phyloP scores from a whole-genome alignment of 345 rosid genomes.

The Camelina neglecta region DNA sequence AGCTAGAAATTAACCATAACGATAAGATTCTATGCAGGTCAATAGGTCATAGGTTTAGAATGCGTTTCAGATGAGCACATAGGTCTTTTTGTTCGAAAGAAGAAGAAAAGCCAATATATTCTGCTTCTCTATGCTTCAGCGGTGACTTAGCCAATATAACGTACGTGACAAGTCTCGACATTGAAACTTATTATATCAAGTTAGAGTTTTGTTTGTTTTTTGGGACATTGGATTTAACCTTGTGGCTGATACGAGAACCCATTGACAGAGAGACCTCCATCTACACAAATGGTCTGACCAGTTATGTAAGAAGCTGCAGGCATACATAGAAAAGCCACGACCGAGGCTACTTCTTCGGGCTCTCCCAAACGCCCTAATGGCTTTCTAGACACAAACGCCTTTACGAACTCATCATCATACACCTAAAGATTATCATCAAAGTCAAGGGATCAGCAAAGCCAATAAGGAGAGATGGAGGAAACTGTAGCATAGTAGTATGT shows the following conservation, averaged over 20 bases:
- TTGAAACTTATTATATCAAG: not conserved
- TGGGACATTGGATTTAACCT: conserved; percentile 11
- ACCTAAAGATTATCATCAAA: conserved; percentile 27
- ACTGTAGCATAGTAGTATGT: not conserved
- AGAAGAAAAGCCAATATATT: not conserved
- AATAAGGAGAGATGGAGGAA: conserved; percentile 3
- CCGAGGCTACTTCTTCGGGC: conserved; percentile 58
- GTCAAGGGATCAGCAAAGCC: conserved; percentile 25
- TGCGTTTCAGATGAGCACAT: not conserved
- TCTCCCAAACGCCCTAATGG: conserved; percentile 58
- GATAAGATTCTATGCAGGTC: not conserved
- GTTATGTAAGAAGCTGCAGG: conserved; percentile 70
- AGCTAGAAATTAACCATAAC: not conserved
- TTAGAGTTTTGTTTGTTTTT: not conserved
- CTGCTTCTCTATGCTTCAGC: not conserved
- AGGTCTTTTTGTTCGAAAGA: too few relatives aligned
- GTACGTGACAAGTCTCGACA: not conserved
- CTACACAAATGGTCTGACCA: conserved; percentile 64
- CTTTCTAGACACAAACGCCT: conserved; percentile 43
- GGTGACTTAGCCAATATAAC: not conserved
- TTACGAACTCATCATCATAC: conserved; percentile 36
- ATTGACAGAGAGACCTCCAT: conserved; percentile 58
- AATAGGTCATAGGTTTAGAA: not conserved
- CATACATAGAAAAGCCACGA: conserved; percentile 62
- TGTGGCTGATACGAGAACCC: conserved; percentile 47